Conservation (phyloP, 1,284 basidiomycete species). For the Papiliotrema fonsecae region DNA sequence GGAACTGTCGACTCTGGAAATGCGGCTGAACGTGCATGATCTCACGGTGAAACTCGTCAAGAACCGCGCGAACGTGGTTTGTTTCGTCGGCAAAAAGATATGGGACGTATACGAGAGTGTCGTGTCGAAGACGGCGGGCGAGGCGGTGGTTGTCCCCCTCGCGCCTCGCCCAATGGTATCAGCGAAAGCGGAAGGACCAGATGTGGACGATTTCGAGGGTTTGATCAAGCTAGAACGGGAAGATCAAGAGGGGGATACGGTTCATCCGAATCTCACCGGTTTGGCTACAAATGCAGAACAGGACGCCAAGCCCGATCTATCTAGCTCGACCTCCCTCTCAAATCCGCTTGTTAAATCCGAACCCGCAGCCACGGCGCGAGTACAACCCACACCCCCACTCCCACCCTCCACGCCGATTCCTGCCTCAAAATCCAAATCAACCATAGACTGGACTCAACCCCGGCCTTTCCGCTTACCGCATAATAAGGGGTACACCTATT, state of each 20-base stretch:
- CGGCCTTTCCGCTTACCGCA: conserved; percentile 23
- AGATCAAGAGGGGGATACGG: too few relatives aligned
- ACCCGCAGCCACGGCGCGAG: too few relatives aligned
- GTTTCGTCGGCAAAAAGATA: conserved; percentile 69
- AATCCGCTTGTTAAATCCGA: too few relatives aligned
- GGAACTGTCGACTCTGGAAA: conserved; percentile 59
- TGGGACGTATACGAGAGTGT: conserved; percentile 55
- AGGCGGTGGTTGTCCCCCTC: neutral
- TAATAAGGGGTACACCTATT: conserved; percentile 29
- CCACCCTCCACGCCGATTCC: neutral
- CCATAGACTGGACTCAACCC: conserved; percentile 31
- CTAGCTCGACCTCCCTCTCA: too few relatives aligned
- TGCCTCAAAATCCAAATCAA: neutral
- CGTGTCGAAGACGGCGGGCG: conserved; percentile 28
- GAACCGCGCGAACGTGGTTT: conserved; percentile 59
- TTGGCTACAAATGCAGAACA: too few relatives aligned
- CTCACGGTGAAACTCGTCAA: conserved; percentile 58
- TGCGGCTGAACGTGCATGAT: conserved; percentile 51
- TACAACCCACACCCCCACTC: neutral
- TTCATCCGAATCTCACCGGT: too few relatives aligned
- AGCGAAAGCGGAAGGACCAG: too few relatives aligned
- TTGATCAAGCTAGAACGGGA: too few relatives aligned
- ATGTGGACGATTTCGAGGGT: too few relatives aligned
- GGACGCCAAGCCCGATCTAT: too few relatives aligned
- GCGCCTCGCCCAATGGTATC: too few relatives aligned